These are phyloP conservation scores for Setomelanomma holmii DNA, from an alignment of 2,329 filamentous ascomycete genomes.

Conservation along the genomic window DNA sequence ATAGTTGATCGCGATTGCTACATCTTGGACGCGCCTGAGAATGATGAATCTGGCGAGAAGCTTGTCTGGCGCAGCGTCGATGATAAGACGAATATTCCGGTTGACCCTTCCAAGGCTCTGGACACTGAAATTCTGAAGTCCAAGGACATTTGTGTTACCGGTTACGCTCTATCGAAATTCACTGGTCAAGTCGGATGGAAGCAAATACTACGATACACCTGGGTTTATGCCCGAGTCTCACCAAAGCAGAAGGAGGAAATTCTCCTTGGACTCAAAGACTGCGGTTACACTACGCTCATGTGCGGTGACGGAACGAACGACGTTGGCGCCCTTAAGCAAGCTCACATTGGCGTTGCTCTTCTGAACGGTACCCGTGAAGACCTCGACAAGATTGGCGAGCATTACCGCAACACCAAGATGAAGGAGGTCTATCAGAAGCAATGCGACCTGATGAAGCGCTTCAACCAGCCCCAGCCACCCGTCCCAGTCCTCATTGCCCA, in stretches of 20 bases:
- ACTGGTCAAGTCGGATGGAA: slow-evolving; percentile 78
- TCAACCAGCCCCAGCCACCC: slow-evolving; percentile 92
- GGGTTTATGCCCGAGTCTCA: slow-evolving; percentile 98
- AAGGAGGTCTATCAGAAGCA: slow-evolving; percentile 99
- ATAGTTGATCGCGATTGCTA: slow-evolving; percentile 96
- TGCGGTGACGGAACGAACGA: slow-evolving; percentile 98
- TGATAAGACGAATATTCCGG: slow-evolving; percentile 83
- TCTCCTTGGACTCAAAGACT: slow-evolving; percentile 92
- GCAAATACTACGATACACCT: slow-evolving; percentile 83
- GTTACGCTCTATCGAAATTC: slow-evolving; percentile 90
- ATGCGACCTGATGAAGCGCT: slow-evolving; percentile 85
- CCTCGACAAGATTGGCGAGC: slow-evolving; percentile 88
- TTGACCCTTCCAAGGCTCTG: slow-evolving; percentile 81
- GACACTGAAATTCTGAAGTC: slow-evolving; percentile 79
- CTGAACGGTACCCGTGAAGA: slow-evolving; percentile 95
- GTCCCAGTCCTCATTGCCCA: slow-evolving; percentile 93
- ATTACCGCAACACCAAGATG: slow-evolving; percentile 94
- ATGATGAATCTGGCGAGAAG: slow-evolving; percentile 79
- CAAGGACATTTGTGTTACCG: slow-evolving; percentile 95
- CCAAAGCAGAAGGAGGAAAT: slow-evolving; percentile 99
- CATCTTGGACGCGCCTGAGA: slow-evolving; percentile 92
- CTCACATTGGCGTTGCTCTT: slow-evolving; percentile 93
- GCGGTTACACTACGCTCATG: slow-evolving; percentile 98
- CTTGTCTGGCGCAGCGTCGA: slow-evolving; percentile 96
- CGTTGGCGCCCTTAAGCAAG: slow-evolving; percentile 96